These are phyloP conservation scores for Mallotus japonicus DNA, from an alignment of 441 rosid genomes.

Conservation along the genomic window DNA sequence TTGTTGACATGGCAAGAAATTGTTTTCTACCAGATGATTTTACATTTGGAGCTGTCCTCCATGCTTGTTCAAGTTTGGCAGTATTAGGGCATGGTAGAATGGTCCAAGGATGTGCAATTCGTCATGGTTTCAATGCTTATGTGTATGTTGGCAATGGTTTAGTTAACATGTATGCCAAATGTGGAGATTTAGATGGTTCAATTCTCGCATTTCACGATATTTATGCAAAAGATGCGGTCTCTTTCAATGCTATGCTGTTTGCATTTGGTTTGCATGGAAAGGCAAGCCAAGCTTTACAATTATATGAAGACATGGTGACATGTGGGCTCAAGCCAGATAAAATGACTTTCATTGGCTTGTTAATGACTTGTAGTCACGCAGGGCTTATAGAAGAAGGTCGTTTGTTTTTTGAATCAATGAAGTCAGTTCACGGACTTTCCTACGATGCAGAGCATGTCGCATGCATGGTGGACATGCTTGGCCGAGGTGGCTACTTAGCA, in stretches of 20 bases:
- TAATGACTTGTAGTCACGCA: conserved; percentile 74
- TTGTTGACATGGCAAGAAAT: conserved; percentile 45
- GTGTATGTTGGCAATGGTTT: conserved; percentile 65
- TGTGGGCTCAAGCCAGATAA: conserved; percentile 60
- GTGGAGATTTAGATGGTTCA: conserved; percentile 62
- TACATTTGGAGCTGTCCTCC: conserved; percentile 63
- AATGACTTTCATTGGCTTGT: conserved; percentile 64
- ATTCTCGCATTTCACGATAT: conserved; percentile 48
- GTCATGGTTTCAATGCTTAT: conserved; percentile 46
- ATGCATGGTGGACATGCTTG: conserved; percentile 79
- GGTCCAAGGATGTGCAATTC: conserved; percentile 65
- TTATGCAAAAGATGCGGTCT: conserved; percentile 54
- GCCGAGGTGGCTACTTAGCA: conserved; percentile 56
- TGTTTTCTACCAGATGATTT: conserved; percentile 42
- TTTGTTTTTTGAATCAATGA: conserved; percentile 43
- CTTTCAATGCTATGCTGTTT: conserved; percentile 73
- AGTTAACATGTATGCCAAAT: conserved; percentile 75
- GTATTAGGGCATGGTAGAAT: conserved; percentile 54
- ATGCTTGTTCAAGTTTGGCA: conserved; percentile 67
- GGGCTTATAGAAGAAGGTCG: conserved; percentile 63
- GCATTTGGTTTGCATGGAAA: conserved; percentile 67
- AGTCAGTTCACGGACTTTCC: conserved; percentile 38
- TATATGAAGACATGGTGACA: conserved; percentile 52
- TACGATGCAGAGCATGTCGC: conserved; percentile 55
- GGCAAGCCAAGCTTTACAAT: conserved; percentile 48